Base-by-base conservation (phyloP, 495 filamentous ascomycete species). In the Aspergillus egyptiacus region DNA sequence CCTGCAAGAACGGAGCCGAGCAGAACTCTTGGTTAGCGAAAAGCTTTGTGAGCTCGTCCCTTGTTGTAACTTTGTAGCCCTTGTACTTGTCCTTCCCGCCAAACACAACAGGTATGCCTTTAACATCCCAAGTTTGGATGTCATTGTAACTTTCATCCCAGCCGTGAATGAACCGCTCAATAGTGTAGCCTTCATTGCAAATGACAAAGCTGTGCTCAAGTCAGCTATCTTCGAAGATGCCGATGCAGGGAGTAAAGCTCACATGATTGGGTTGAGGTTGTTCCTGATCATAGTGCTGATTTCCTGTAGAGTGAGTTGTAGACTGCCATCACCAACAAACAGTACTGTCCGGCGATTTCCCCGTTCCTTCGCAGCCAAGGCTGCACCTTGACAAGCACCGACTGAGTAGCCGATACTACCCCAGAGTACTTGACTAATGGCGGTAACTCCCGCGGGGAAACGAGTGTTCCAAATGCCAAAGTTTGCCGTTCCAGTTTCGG, bases 401-500 rank as follows among this genome's bases (percentile, higher is more conserved):
- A 90, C 81, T 0, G 87, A 82, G 64, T 86, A 91, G 0, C 85
- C 89, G 57, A 95, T 95, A 49, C 82, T 87, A 30, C 90, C 89
- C 87, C 89, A 95, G 8, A 96, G 78, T 1, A 91, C 84, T 63
- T 95, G 89, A 36, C 79, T 88, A 53, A 95, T 76, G 14, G 85
- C 85, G 3, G 78, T 86, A 1, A 91, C 87, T 20, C 77, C 71
- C 19, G 76, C 62, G 1, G 89, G 89, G 72, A 94, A 93, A 18
- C 81, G 81, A 24, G 86, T 90, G 46, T 95, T 88, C 80, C 84
- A 89, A 53, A 94, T 86, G 34, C 91, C 90, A 66, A 95, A 94
- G 68, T 88, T 91, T 23, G 88, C 75, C 3, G 90, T 95, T 38
- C 91, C 90, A 13, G 90, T 95, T 63, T 95, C 91, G 0, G 88